phyloP scores from a whole-genome alignment of 805 yeast genomes.

The Metschnikowia henanensis region DNA sequence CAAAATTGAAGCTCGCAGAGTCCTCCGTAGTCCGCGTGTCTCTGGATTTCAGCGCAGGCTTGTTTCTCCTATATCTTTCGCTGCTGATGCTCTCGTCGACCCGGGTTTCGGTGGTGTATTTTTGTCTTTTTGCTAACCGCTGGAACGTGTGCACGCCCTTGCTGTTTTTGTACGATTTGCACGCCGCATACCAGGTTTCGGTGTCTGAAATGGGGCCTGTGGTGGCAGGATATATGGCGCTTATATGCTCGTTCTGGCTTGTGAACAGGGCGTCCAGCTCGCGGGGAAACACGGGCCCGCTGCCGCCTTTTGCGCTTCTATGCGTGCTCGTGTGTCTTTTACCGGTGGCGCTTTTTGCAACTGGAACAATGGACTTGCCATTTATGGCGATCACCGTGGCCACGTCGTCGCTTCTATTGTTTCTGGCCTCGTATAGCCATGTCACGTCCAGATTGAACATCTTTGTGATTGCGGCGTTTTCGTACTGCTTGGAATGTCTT shows the following conservation, averaged over 20 bases:
- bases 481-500: slow-evolving; percentile 17
- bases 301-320: slow-evolving; percentile 3
- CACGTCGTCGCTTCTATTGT: slow-evolving; percentile 13
- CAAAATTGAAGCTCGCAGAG: slow-evolving; percentile 5
- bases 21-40: slow-evolving; percentile 12
- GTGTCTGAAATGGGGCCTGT: slow-evolving; percentile 4
- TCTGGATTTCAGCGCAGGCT: slow-evolving; percentile 16
- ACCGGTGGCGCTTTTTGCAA: slow-evolving; percentile 1
- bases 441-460: slow-evolving; percentile 11
- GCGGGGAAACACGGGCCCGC: background rate
- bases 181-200: slow-evolving; percentile 10
- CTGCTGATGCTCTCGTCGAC: slow-evolving; percentile 25
- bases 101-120: slow-evolving; percentile 25
- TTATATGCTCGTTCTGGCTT: slow-evolving; percentile 19
- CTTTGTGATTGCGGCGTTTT: slow-evolving; percentile 12
- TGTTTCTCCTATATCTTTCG: slow-evolving; percentile 24
- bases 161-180: slow-evolving; percentile 28
- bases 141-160: slow-evolving; percentile 33
- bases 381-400: slow-evolving; percentile 16
- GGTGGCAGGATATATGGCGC: slow-evolving; percentile 21
- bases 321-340: slow-evolving; percentile 1
- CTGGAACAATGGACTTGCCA: slow-evolving; percentile 8
- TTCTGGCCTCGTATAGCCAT: slow-evolving; percentile 11
- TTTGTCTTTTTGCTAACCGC: slow-evolving; percentile 31
- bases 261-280: slow-evolving; percentile 7